Percentiles rank a stretch among this genome's conserved stretches.
Conservation (phyloP, 148 eudicot species). For the Chenopodium quinoa region DNA sequence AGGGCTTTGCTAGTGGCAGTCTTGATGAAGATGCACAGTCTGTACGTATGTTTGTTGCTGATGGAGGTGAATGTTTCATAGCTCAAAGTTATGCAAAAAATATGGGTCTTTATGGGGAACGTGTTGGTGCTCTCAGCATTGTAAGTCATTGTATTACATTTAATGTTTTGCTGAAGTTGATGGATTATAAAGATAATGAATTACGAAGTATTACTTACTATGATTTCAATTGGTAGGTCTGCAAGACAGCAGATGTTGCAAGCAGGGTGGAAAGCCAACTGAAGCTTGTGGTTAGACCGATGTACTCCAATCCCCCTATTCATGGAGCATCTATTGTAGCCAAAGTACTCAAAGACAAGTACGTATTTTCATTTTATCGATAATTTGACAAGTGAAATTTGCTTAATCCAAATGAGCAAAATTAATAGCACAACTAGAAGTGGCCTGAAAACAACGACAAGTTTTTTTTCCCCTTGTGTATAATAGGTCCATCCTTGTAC, state of each 20-base stretch:
- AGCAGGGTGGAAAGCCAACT: slow-evolving; percentile 50
- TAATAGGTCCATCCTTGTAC: not conserved
- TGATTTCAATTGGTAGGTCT: slow-evolving; percentile 28
- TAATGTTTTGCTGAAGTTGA: not conserved
- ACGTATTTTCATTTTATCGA: slow-evolving; percentile 12
- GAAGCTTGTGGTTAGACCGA: slow-evolving; percentile 52
- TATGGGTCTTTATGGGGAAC: slow-evolving; percentile 59
- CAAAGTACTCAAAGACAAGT: slow-evolving; percentile 44
- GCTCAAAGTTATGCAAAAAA: slow-evolving; percentile 60
- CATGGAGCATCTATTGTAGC: slow-evolving; percentile 56
- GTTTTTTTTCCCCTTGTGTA: not conserved
- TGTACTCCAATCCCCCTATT: slow-evolving; percentile 50
- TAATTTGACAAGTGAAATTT: not conserved
- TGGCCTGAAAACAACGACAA: not conserved
- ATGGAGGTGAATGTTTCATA: slow-evolving; percentile 52
- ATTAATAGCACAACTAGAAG: not conserved
- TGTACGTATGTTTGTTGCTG: slow-evolving; percentile 54
- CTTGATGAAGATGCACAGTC: slow-evolving; percentile 51
- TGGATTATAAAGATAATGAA: not conserved
- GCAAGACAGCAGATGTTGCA: slow-evolving; percentile 44
- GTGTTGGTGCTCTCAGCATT: slow-evolving; percentile 58
- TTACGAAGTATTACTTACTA: not conserved
- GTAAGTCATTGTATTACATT: slow-evolving; percentile 30
- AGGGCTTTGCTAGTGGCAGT: slow-evolving; percentile 63
- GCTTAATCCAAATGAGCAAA: not conserved